Conservation (phyloP, 495 filamentous ascomycete species). For the Daldinia caldariorum region DNA sequence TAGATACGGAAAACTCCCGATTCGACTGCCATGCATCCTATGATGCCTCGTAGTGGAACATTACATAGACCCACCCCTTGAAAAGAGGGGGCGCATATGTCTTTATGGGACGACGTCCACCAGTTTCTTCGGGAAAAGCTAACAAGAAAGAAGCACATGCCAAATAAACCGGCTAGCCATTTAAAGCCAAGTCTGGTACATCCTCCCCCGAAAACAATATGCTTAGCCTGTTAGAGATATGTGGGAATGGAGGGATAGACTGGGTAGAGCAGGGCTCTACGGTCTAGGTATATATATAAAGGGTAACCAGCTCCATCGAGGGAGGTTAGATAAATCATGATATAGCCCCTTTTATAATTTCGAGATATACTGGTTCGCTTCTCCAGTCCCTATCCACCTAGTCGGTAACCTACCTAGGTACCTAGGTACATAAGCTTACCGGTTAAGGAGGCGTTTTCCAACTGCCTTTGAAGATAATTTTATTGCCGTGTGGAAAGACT, state of each 20-base stretch:
- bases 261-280: no score
- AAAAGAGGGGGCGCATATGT: neutral
- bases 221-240: neutral
- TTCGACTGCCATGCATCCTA: neutral
- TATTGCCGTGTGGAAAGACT: conserved; percentile 14
- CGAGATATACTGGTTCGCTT: conserved; percentile 30
- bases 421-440: no score
- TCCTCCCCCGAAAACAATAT: neutral
- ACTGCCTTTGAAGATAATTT: conserved; percentile 16
- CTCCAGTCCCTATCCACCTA: conserved; percentile 13
- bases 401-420: neutral
- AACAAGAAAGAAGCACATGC: neutral
- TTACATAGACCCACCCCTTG: neutral
- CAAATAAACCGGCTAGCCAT: conserved; percentile 32
- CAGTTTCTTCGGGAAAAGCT: neutral
- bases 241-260: no score
- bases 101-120: neutral
- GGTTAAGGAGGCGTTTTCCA: neutral
- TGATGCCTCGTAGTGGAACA: neutral
- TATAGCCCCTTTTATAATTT: conserved; percentile 25
- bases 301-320: no score
- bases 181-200: neutral
- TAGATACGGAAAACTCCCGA: neutral
- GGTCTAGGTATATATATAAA: no score
- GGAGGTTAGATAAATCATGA: no score